Evolutionary conservation across 1,284 basidiomycete species (phyloP), one percentile per base, ranked within the genome.

Genomic region (Trametes polyzona): DNA sequence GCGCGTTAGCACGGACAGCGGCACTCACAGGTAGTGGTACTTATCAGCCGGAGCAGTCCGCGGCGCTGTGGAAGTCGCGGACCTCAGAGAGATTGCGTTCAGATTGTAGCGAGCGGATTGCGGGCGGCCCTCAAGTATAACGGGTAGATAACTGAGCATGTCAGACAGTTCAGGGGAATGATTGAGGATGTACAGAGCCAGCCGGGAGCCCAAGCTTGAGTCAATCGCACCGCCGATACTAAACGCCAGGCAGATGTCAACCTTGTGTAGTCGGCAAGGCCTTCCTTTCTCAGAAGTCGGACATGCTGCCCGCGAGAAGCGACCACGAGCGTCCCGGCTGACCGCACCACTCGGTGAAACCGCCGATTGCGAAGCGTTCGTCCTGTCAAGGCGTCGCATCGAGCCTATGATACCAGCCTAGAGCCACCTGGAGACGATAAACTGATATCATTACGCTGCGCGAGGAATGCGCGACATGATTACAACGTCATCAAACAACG

Each of bases 401-500:
- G 47, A 14, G 32, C 19, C 32, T 35, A 8, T 33, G 23, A 35
- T 19, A 24, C 35, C 23, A 14, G 11, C 41, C 24, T 42, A n/a
- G 19, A 12, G 24, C 50, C 29, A 21, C 42, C 42, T 23, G 24
- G 23, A 14, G 17, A 55, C 17, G n/a, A 23, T 16, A 55, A 36
- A 29, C 6, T 10, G 46, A 48, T 59, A 52, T 52, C 39, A 55
- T 59, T 59, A 55, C 46, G 32, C 24, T 17, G 51, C 36, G 32
- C 32, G 37, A 23, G 49, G 44, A 43, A 52, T 44, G 51, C 40
- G 30, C 26, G 26, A 33, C 24, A 43, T 30, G 32, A 43, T 32
- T 57, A 59, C 61, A 64, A 67, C 59, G 58, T 60, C 48, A 63
- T 53, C 47, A 41, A 58, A 50, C 41, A 46, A 59, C 58, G 56